A percentile compares a stretch with the other conserved stretches of the same genome.
Evolutionary conservation across 1,284 basidiomycete species (phyloP).

Genomic region (Rhodotorula mucilaginosa): DNA sequence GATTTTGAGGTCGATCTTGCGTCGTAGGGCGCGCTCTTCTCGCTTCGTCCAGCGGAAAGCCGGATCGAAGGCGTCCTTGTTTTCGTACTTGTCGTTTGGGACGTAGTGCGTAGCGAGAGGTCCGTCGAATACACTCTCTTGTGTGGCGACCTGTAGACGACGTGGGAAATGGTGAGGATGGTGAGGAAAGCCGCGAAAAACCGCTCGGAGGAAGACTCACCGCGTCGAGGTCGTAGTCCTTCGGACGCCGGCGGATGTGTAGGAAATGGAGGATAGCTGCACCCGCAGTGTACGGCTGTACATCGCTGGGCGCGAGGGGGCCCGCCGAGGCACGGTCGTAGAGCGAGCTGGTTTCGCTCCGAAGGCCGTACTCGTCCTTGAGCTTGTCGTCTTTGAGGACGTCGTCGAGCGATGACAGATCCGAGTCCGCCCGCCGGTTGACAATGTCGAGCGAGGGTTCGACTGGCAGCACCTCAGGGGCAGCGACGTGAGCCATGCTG

Average conservation of each 20-base stretch:
- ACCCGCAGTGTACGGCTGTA: neutral
- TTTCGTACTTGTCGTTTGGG: slow-evolving; percentile 27
- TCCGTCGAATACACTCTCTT: slow-evolving; percentile 30
- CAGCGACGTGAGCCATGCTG: neutral
- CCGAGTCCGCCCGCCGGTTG: neutral
- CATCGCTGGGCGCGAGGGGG: neutral
- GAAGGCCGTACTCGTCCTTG: neutral
- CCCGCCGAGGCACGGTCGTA: neutral
- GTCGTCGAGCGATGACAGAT: neutral
- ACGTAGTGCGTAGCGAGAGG: slow-evolving; percentile 20
- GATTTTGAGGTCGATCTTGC: slow-evolving; percentile 43
- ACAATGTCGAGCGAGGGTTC: neutral
- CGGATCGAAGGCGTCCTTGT: slow-evolving; percentile 46
- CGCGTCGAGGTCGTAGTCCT: neutral
- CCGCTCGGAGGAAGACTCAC: neutral
- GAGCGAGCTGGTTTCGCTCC: slow-evolving; percentile 7
- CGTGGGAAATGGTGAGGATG: neutral
- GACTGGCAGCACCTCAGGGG: neutral
- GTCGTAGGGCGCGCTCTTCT: slow-evolving; percentile 46
- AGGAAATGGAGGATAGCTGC: slow-evolving; percentile 3
- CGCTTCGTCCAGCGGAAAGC: slow-evolving; percentile 48
- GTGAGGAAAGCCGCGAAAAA: neutral
- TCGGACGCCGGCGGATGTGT: neutral
- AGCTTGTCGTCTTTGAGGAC: neutral
- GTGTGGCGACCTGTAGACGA: slow-evolving; percentile 24